Evolutionary conservation across 2,329 filamentous ascomycete genomes (phyloP).

Genomic region (Phaeosphaeriaceae sp.): DNA sequence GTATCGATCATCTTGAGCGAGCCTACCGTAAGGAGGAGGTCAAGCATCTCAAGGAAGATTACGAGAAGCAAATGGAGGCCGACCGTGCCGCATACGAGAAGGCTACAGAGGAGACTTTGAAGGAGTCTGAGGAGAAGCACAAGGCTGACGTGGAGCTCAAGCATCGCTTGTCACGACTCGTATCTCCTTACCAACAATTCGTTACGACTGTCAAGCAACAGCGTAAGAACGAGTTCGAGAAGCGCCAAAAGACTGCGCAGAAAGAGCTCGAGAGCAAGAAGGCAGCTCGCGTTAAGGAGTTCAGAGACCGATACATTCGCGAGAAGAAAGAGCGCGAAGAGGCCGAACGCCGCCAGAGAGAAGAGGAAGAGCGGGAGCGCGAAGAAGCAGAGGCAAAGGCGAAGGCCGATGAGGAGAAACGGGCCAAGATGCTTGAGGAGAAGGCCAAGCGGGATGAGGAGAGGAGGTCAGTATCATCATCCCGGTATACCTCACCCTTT

Average conservation of each 20-base stretch:
- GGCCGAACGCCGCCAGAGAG: slow-evolving; percentile 75
- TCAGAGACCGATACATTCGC: slow-evolving; percentile 79
- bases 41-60: slow-evolving; percentile 89
- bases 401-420: slow-evolving; percentile 79
- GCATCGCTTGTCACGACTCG: slow-evolving; percentile 84
- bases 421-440: slow-evolving; percentile 75
- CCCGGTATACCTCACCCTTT: slow-evolving; percentile 8
- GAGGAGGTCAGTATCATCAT: slow-evolving; percentile 58
- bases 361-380: slow-evolving; percentile 83
- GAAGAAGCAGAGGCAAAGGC: slow-evolving; percentile 87
- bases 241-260: slow-evolving; percentile 88
- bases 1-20: slow-evolving; percentile 95
- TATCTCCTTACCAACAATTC: slow-evolving; percentile 85
- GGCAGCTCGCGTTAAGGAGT: slow-evolving; percentile 83
- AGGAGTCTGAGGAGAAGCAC: slow-evolving; percentile 85
- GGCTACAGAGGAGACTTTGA: slow-evolving; percentile 77
- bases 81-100: slow-evolving; percentile 83
- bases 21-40: slow-evolving; percentile 94
- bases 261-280: slow-evolving; percentile 93
- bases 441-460: slow-evolving; percentile 66
- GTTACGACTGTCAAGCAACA: slow-evolving; percentile 81
- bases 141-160: slow-evolving; percentile 91
- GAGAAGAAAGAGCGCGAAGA: slow-evolving; percentile 88
- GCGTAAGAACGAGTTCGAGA: slow-evolving; percentile 94
- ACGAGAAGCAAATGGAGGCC: slow-evolving; percentile 78